Evolutionary conservation across 2,329 filamentous ascomycete genomes (phyloP).

Genomic region (Myriosclerotinia curreyana): DNA sequence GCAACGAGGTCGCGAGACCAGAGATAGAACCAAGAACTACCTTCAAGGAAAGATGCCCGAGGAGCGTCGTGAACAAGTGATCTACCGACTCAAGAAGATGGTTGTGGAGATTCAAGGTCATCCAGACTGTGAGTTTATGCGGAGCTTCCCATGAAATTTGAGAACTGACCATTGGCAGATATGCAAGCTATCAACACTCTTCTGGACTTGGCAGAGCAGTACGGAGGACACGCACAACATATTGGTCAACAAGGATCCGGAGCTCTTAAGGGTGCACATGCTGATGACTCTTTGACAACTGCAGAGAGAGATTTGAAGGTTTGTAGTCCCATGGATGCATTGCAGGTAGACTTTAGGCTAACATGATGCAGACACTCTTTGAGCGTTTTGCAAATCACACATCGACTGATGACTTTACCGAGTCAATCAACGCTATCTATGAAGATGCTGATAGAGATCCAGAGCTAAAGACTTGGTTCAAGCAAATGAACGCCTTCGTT

Average conservation of each 20-base stretch:
- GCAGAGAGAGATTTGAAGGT: constrained; percentile 75
- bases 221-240: constrained; percentile 69
- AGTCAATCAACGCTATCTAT: constrained; percentile 82
- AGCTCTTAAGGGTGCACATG: constrained; percentile 69
- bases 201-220: constrained; percentile 78
- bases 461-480: constrained; percentile 89
- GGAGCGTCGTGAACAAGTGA: constrained; percentile 87
- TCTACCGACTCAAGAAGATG: constrained; percentile 97
- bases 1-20: constrained; percentile 50
- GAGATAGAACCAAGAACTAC: constrained; percentile 64
- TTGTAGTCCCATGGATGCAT: not conserved
- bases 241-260: constrained; percentile 62
- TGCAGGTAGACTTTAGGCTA: constrained; percentile 17
- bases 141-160: not conserved
- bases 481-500: constrained; percentile 70
- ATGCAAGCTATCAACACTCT: constrained; percentile 87
- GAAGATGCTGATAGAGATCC: constrained; percentile 79
- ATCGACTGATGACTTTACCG: constrained; percentile 80
- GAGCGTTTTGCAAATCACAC: constrained; percentile 96
- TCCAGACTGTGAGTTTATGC: constrained; percentile 64
- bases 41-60: constrained; percentile 82
- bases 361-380: constrained; percentile 63
- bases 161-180: constrained; percentile 49
- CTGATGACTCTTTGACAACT: constrained; percentile 58
- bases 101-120: constrained; percentile 94